Evolutionary conservation across 2,329 filamentous ascomycete species (phyloP), one percentile per base, ranked within the genome.

Genomic region (Colletotrichum simmondsii): DNA sequence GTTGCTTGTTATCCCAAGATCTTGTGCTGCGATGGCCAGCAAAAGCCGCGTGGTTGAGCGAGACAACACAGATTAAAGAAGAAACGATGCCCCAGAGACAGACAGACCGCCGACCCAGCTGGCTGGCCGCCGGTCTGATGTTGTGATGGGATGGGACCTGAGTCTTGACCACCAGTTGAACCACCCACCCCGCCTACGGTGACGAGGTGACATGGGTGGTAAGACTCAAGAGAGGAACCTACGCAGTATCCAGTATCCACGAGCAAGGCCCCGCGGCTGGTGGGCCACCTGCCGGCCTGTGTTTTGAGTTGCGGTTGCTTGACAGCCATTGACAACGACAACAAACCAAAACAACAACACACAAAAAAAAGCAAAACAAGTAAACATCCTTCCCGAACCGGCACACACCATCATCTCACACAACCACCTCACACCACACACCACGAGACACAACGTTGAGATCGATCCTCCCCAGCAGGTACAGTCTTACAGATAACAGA

Each of bases 331-430:
- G 37, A 42, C 65, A 46, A 68, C 32, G 59, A 65, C 42, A 42
- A 42, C 65, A 69, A 68, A 59, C 42, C 42, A 49, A 30, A 57
- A 54, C 56, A 42, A 57, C 35, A 63, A 30, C 54, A 65, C 26
- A 60, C 30, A 10, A 14, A 32, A 46, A 54, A 35, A 65, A 60
- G 14, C 49, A 65, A 73, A 37, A 46, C 62, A 57, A 56, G 62
- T 61, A 70, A 72, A 72, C 69, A 72, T 63, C 59, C 30, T 69
- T 64, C 70, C 70, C 10, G 68, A 69, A 57, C 57, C 24, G 65
- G 46, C 42, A 46, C n/a, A n/a, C 46, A 46, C 46, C 60, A 28
- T 63, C 60, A 26, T 35, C 60, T 35, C 22, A 10, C 46, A 28
- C 19, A 30, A 42, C n/a, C 46, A 68, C 19, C 24, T 30, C 35